phyloP scores from a whole-genome alignment of 2,329 filamentous ascomycete species.

The Arthrobotrys iridis region DNA sequence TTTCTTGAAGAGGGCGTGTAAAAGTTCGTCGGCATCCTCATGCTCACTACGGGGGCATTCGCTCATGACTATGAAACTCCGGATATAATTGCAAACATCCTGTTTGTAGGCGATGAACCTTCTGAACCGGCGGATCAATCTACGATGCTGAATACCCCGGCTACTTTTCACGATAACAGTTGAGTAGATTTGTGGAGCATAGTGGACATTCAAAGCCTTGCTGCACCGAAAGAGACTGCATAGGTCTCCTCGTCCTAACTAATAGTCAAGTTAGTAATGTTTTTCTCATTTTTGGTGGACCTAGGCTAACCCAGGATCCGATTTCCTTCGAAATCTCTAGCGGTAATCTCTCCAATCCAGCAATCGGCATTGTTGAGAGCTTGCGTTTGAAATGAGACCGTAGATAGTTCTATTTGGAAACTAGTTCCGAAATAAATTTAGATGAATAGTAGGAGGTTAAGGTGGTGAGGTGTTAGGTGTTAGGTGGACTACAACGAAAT shows the following conservation, averaged over 20 bases:
- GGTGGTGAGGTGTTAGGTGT: too few species aligned
- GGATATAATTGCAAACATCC: not conserved
- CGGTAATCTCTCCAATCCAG: too few species aligned
- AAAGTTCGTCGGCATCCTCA: not conserved
- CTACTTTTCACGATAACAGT: not conserved
- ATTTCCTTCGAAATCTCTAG: too few species aligned
- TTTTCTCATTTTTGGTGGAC: too few species aligned
- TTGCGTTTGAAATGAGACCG: too few species aligned
- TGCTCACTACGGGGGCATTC: not conserved
- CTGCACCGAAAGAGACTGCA: not conserved
- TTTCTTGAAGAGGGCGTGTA: not conserved
- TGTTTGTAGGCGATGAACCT: not conserved
- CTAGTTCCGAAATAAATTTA: too few species aligned
- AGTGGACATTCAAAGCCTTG: not conserved
- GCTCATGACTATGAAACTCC: not conserved
- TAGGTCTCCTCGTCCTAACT: not conserved
- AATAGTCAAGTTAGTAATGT: too few species aligned
- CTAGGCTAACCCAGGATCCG: too few species aligned
- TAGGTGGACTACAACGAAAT: too few species aligned
- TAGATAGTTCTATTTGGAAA: too few species aligned
- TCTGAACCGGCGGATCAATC: not conserved
- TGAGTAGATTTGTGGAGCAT: not conserved
- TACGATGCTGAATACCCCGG: not conserved
- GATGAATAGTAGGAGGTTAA: too few species aligned
- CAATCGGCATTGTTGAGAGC: too few species aligned